Evolutionary conservation across 208 protist species (phyloP), one percentile per base, ranked within the genome.

Genomic region (Tritrichomonas musculus): DNA sequence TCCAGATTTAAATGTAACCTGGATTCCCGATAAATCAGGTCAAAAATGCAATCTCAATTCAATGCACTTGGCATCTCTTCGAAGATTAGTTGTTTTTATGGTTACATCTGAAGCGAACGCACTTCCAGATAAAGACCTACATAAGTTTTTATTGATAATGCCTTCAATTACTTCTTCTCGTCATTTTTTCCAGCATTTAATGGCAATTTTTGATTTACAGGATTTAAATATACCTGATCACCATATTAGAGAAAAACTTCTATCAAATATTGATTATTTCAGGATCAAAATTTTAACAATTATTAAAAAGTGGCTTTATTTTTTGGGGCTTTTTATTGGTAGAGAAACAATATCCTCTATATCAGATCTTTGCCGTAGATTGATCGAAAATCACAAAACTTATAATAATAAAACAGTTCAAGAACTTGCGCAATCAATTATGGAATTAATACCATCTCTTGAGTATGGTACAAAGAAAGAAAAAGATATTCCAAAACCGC

Each of bases 161-260:
- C 73, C 47, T 53, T 82, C 73, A 82, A 82, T 82, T 53, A 82
- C 73, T 47, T 82, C 73, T 49, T 82, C 73, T 47, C 41, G 50
- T 20, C 73, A 82, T 25, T 82, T 82, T 30, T 82, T 82, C 33
- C 41, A 82, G 73, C 73, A 82, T 53, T 41, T 82, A n/a, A 47
- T 25, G 20, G 73, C 73, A 25, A n/a, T 82, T 47, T 82, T 82
- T 36, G 77, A 88, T 36, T 8, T 39, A 84, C 17, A 8, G 2
- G 30, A 30, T 9, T 50, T 30, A 17, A 50, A 50, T 14, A 39
- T 14, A 17, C 22, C 25, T 57, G 77, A 88, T 25, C 20, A 53
- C 11, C 27, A 57, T 57, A 60, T 60, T 22, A n/a, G 57, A 27
- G 20, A 55, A 5, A 47, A 57, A 20, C 53, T 57, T 39, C 27